phyloP scores from a whole-genome alignment of 2,329 filamentous ascomycete genomes.

The Neurospora crassa region DNA sequence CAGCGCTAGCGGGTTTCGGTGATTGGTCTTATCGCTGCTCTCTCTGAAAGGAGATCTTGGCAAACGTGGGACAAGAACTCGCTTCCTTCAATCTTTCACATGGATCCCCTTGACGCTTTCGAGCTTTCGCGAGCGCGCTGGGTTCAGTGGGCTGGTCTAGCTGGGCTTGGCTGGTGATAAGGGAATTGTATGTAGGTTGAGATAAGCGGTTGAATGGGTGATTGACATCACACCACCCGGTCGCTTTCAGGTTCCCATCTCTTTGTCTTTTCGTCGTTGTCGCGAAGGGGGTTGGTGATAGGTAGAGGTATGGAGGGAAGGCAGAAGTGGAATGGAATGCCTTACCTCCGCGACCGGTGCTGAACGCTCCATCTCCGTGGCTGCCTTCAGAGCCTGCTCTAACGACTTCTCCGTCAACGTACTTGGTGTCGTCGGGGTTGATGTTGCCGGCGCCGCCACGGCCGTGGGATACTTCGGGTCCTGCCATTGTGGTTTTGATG shows the following conservation, averaged over 20 bases:
- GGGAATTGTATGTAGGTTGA: not conserved
- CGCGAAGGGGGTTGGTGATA: not conserved
- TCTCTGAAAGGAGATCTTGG: not conserved
- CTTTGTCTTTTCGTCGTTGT: not conserved
- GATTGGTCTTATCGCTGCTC: not conserved
- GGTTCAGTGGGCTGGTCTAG: not conserved
- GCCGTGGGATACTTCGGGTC: constrained; percentile 47
- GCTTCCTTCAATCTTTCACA: not conserved
- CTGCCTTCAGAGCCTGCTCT: constrained; percentile 43
- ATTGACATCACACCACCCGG: not conserved
- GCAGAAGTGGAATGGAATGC: not conserved
- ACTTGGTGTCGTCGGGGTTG: constrained; percentile 45
- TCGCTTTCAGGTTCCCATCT: not conserved
- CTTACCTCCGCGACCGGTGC: constrained; percentile 50
- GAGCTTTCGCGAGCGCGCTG: not conserved
- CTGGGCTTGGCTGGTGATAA: not conserved
- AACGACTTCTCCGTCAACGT: constrained; percentile 53
- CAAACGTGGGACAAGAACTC: not conserved
- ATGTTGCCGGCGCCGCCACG: constrained; percentile 55
- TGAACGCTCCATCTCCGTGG: constrained; percentile 49
- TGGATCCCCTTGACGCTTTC: not conserved
- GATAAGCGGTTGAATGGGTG: not conserved
- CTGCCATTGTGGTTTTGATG: constrained; percentile 20
- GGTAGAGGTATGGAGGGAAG: not conserved
- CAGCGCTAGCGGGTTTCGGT: not conserved